phyloP scores from a whole-genome alignment of 2,329 filamentous ascomycete species.

The Truncatella angustata region DNA sequence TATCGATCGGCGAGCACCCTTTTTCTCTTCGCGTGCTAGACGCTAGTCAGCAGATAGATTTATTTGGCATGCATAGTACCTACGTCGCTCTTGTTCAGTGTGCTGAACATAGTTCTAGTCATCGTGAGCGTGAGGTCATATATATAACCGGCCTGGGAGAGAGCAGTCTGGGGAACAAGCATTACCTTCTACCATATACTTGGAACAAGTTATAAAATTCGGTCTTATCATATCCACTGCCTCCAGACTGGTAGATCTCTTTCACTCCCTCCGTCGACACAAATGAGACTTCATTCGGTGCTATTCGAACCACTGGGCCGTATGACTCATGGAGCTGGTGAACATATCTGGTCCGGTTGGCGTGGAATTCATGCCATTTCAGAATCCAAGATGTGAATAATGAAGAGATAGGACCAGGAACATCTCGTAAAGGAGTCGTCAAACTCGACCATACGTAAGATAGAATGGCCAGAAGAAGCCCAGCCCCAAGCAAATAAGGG shows the following conservation, averaged over 20 bases:
- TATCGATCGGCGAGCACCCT: slow-evolving; percentile 65
- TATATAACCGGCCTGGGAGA: no score
- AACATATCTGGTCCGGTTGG: slow-evolving; percentile 51
- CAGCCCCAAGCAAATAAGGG: slow-evolving; percentile 15
- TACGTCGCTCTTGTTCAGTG: slow-evolving; percentile 51
- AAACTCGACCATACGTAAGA: slow-evolving; percentile 26
- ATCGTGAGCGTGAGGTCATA: no score
- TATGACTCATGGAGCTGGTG: slow-evolving; percentile 54
- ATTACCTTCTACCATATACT: slow-evolving; percentile 56
- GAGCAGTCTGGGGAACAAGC: no score
- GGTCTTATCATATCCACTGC: slow-evolving; percentile 64
- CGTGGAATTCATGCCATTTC: slow-evolving; percentile 56
- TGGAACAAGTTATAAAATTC: slow-evolving; percentile 62
- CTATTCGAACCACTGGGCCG: slow-evolving; percentile 56
- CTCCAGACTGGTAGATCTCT: slow-evolving; percentile 61
- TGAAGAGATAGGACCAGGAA: slow-evolving; percentile 49
- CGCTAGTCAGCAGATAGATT: not conserved
- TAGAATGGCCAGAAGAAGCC: slow-evolving; percentile 13
- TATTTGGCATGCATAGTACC: slow-evolving; percentile 21
- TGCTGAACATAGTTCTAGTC: slow-evolving; percentile 58
- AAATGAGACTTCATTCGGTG: slow-evolving; percentile 59
- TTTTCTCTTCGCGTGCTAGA: slow-evolving; percentile 61
- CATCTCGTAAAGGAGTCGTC: slow-evolving; percentile 34
- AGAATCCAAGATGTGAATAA: slow-evolving; percentile 49
- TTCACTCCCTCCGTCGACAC: slow-evolving; percentile 55